phyloP scores from a whole-genome alignment of 805 yeast species.

The Hanseniaspora meyeri region DNA sequence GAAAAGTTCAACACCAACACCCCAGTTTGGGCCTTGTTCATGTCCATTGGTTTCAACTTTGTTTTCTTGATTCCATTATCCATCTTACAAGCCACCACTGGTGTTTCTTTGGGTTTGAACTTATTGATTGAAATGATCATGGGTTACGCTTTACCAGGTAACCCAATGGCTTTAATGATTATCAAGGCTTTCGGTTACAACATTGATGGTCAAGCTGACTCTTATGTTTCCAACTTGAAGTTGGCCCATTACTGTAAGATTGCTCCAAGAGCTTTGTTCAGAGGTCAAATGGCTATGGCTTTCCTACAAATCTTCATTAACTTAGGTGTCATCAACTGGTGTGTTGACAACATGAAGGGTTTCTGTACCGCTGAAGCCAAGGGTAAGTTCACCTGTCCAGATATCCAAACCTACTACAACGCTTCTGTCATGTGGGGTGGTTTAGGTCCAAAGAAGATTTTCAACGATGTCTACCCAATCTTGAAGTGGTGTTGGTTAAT shows the following conservation, averaged over 20 bases:
- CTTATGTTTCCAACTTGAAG: constrained; percentile 41
- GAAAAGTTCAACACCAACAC: constrained; percentile 39
- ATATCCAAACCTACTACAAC: constrained; percentile 34
- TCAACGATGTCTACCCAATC: constrained; percentile 46
- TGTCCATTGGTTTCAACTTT: constrained; percentile 41
- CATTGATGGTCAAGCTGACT: constrained; percentile 43
- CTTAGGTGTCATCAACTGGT: constrained; percentile 33
- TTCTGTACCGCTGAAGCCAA: constrained; percentile 32
- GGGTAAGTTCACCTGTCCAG: constrained; percentile 35
- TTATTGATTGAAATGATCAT: constrained; percentile 49
- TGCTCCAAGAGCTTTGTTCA: constrained; percentile 44
- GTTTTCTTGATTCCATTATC: constrained; percentile 48
- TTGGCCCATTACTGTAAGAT: constrained; percentile 47
- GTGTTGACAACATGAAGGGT: constrained; percentile 29
- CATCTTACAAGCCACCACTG: constrained; percentile 46
- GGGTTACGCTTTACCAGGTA: constrained; percentile 47
- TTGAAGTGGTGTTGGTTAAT: constrained; percentile 53
- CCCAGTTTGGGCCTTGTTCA: constrained; percentile 53
- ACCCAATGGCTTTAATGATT: constrained; percentile 43
- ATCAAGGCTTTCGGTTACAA: constrained; percentile 44
- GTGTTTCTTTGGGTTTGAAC: constrained; percentile 42
- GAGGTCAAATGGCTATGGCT: constrained; percentile 33
- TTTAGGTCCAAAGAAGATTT: constrained; percentile 45
- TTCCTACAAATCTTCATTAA: constrained; percentile 30
- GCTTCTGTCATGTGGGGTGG: constrained; percentile 51